Conservation (phyloP, 441 rosid genomes). For the Populus trichocarpa region DNA sequence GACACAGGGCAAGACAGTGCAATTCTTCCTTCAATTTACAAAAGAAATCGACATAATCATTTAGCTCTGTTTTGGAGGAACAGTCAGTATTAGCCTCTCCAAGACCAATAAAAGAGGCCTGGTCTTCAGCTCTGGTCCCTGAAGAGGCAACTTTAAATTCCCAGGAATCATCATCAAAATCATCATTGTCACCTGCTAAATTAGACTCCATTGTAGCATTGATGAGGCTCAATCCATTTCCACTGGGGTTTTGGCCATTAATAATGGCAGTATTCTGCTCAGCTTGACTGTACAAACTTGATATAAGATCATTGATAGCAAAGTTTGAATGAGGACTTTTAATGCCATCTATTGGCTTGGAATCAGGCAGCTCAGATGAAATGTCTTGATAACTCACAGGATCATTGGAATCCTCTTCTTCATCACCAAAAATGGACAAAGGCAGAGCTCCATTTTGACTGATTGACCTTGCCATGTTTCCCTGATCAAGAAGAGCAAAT, state of each 20-base stretch:
- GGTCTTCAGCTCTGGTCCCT: conserved; percentile 29
- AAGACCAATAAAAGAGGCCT: conserved; percentile 9
- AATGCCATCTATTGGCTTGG: conserved; percentile 23
- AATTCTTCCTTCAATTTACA: conserved; percentile 48
- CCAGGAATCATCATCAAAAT: conserved; percentile 64
- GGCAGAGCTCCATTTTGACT: conserved; percentile 59
- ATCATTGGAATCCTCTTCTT: conserved; percentile 39
- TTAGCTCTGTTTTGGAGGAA: conserved; percentile 22
- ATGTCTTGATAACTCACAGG: conserved; percentile 34
- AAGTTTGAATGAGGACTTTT: conserved; percentile 33
- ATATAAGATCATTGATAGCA: conserved; percentile 63
- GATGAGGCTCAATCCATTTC: conserved; percentile 22
- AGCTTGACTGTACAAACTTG: conserved; percentile 70
- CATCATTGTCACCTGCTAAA: conserved; percentile 24
- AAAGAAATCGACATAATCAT: conserved; percentile 45
- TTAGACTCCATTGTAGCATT: conserved; percentile 17
- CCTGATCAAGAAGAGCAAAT: conserved; percentile 33
- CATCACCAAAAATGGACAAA: conserved; percentile 60
- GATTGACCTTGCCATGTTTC: conserved; percentile 24
- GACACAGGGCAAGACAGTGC: conserved; percentile 27
- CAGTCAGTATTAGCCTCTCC: conserved; percentile 22
- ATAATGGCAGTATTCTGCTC: conserved; percentile 36
- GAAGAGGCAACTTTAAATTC: conserved; percentile 53
- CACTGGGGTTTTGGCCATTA: conserved; percentile 31
- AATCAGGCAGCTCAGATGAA: conserved; percentile 25